Conservation (phyloP, 2,329 filamentous ascomycete species). For the Trichoderma brevicompactum region DNA sequence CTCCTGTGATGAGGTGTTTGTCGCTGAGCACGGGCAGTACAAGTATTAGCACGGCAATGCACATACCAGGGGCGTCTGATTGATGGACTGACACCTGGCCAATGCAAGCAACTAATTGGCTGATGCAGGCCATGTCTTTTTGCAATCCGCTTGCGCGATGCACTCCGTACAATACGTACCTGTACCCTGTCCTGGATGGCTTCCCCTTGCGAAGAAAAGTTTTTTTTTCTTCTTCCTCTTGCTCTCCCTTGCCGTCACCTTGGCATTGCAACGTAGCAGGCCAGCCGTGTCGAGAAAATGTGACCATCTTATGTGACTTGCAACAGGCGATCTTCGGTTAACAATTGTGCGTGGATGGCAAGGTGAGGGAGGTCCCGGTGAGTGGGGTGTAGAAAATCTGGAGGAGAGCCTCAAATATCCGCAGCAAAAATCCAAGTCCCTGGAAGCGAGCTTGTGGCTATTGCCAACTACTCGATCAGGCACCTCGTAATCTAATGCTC, state of each 20-base stretch:
- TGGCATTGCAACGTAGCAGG: constrained; percentile 8
- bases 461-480: background rate
- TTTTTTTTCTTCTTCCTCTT: background rate
- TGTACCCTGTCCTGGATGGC: background rate
- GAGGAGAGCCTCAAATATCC: constrained; percentile 20
- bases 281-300: background rate
- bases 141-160: constrained; percentile 6
- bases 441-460: background rate
- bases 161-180: background rate
- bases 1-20: background rate
- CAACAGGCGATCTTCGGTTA: background rate
- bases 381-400: constrained; percentile 20
- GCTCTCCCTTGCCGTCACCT: background rate
- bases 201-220: background rate
- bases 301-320: background rate
- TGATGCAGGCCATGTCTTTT: constrained; percentile 2
- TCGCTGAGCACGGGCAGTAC: background rate
- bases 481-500: background rate
- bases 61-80: constrained; percentile 6
- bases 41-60: constrained; percentile 2
- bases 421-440: background rate
- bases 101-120: constrained; percentile 8
- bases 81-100: constrained; percentile 5
- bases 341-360: background rate
- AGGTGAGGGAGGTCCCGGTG: background rate